Percentiles rank a stretch among this genome's conserved stretches.
These are phyloP conservation scores for Litchi chinensis DNA, from an alignment of 345 rosid species.

Conservation along the genomic window DNA sequence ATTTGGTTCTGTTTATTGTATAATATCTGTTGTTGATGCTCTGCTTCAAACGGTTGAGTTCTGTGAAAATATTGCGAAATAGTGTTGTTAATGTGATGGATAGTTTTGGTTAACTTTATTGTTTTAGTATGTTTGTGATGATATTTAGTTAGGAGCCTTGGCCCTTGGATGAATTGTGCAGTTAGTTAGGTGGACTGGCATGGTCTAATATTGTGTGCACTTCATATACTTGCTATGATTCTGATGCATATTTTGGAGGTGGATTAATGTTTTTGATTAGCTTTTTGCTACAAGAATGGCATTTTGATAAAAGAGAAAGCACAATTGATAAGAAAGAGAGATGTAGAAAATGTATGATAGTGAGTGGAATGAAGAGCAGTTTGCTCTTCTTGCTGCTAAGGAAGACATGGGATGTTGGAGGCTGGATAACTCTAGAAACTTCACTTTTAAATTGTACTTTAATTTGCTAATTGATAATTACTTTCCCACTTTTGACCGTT, in stretches of 20 bases:
- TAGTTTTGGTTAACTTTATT: background rate
- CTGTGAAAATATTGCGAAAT: background rate
- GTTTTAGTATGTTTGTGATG: background rate
- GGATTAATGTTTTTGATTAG: background rate
- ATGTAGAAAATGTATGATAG: too few species aligned
- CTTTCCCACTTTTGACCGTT: background rate
- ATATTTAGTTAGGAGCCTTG: background rate
- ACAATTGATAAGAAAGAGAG: background rate
- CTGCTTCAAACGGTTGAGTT: background rate
- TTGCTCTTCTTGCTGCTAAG: background rate
- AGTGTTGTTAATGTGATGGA: background rate
- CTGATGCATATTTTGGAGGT: background rate
- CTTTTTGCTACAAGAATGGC: background rate
- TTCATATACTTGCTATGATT: background rate
- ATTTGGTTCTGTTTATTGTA: background rate
- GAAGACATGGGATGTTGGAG: background rate
- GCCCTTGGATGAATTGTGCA: background rate
- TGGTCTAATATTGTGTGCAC: background rate
- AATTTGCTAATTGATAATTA: too few species aligned
- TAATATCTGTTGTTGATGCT: background rate
- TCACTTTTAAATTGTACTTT: too few species aligned
- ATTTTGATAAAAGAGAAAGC: background rate
- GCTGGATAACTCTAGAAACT: too few species aligned
- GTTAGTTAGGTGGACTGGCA: background rate
- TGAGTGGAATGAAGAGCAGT: background rate